Evolutionary conservation across 352 stramenopile species (phyloP).

Genomic region (Plasmopara muralis): DNA sequence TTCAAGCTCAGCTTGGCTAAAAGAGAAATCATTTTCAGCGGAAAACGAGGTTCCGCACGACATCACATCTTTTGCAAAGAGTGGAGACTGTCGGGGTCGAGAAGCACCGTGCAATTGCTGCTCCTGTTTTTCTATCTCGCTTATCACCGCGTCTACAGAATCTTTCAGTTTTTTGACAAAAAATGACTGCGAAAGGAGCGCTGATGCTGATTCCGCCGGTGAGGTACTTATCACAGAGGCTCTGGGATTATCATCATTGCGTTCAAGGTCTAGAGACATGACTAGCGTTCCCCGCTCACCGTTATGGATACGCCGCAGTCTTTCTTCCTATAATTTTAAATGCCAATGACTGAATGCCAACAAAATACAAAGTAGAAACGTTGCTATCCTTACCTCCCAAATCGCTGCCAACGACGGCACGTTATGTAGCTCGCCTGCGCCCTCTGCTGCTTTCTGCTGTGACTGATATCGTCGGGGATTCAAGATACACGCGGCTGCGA

Average conservation of each 20-base stretch:
- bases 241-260: slow-evolving; percentile 21
- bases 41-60: slow-evolving; percentile 41
- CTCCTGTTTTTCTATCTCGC: slow-evolving; percentile 29
- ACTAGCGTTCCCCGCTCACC: slow-evolving; percentile 44
- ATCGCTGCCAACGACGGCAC: slow-evolving; percentile 77
- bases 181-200: slow-evolving; percentile 73
- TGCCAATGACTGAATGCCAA: background rate
- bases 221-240: slow-evolving; percentile 16
- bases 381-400: slow-evolving; percentile 48
- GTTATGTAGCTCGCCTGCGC: slow-evolving; percentile 39
- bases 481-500: slow-evolving; percentile 56
- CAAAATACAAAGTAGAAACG: background rate
- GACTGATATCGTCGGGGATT: slow-evolving; percentile 45
- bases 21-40: slow-evolving; percentile 40
- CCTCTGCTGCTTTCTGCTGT: slow-evolving; percentile 38
- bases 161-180: slow-evolving; percentile 75
- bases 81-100: slow-evolving; percentile 2
- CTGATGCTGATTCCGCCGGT: slow-evolving; percentile 34
- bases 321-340: slow-evolving; percentile 50
- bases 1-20: slow-evolving; percentile 35
- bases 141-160: slow-evolving; percentile 49
- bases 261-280: slow-evolving; percentile 48
- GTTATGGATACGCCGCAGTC: slow-evolving; percentile 38
- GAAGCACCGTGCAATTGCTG: slow-evolving; percentile 6
- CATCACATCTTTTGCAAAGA: slow-evolving; percentile 16